Evolutionary conservation across 768 basidiomycete genomes (phyloP).

Genomic region (Thelephora aurantiotincta): DNA sequence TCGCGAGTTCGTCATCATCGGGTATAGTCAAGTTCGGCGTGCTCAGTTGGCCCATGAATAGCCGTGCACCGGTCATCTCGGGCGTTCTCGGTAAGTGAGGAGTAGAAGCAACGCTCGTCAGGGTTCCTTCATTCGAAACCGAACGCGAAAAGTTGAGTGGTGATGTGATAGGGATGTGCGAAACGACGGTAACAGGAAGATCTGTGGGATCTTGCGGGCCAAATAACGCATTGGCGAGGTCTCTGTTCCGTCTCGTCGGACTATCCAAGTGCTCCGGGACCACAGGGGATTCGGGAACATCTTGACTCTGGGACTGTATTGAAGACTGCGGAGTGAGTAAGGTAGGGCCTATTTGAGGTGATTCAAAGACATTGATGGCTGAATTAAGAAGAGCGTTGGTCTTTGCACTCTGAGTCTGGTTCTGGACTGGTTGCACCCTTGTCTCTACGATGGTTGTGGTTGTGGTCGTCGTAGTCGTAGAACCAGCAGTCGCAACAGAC

Average conservation of each 20-base stretch:
- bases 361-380: slow-evolving; percentile 38
- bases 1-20: slow-evolving; percentile 26
- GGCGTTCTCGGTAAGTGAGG: not conserved
- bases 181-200: not conserved
- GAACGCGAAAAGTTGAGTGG: slow-evolving; percentile 7
- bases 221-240: slow-evolving; percentile 67
- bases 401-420: slow-evolving; percentile 29
- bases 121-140: slow-evolving; percentile 7
- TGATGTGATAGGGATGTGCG: not conserved
- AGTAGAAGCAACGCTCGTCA: not conserved
- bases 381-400: slow-evolving; percentile 58
- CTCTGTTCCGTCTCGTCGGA: slow-evolving; percentile 50
- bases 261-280: slow-evolving; percentile 13
- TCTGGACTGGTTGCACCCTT: not conserved
- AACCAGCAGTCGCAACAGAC: not conserved
- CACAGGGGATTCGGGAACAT: slow-evolving; percentile 24
- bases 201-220: slow-evolving; percentile 26
- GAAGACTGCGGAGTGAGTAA: slow-evolving; percentile 7
- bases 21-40: slow-evolving; percentile 3
- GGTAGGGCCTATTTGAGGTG: slow-evolving; percentile 13
- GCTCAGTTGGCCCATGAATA: not conserved
- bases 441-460: too few species aligned
- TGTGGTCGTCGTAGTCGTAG: too few species aligned
- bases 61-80: slow-evolving; percentile 1
- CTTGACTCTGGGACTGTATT: slow-evolving; percentile 6